Percentiles rank a stretch among this genome's conserved stretches.
phyloP scores from a whole-genome alignment of 1,284 basidiomycete genomes.

The Ceratobasidium sp. region DNA sequence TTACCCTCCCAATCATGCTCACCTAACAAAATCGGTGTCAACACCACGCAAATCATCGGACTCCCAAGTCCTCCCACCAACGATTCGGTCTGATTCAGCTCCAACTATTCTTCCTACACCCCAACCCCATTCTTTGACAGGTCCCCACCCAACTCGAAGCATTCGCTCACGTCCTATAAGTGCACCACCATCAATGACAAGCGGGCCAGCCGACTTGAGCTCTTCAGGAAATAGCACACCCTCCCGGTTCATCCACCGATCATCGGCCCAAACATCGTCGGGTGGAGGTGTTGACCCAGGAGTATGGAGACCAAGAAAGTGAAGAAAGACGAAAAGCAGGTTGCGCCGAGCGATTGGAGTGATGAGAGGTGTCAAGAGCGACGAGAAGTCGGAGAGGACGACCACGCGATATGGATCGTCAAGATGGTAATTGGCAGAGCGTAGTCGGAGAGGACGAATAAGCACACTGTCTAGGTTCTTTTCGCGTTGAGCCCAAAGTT shows the following conservation, averaged over 20 bases:
- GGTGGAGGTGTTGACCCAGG: conserved; percentile 48
- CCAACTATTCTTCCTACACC: conserved; percentile 60
- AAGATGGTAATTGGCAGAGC: conserved; percentile 62
- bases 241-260: conserved; percentile 35
- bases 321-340: conserved; percentile 79
- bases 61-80: conserved; percentile 63
- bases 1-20: conserved; percentile 4
- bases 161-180: conserved; percentile 71
- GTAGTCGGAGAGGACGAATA: conserved; percentile 67
- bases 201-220: conserved; percentile 13
- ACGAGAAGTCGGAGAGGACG: conserved; percentile 81
- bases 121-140: conserved; percentile 71
- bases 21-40: conserved; percentile 60
- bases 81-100: conserved; percentile 44
- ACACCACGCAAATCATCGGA: conserved; percentile 61
- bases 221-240: conserved; percentile 17
- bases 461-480: conserved; percentile 58
- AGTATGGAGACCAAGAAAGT: conserved; percentile 69
- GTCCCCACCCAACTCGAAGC: conserved; percentile 69
- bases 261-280: conserved; percentile 40
- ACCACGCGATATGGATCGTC: conserved; percentile 83
- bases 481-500: conserved; percentile 76
- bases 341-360: conserved; percentile 65
- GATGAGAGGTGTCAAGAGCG: conserved; percentile 71
- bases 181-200: conserved; percentile 61